Base-by-base conservation (phyloP, 2,329 filamentous ascomycete species). In the Trichoderma oligosporum region DNA sequence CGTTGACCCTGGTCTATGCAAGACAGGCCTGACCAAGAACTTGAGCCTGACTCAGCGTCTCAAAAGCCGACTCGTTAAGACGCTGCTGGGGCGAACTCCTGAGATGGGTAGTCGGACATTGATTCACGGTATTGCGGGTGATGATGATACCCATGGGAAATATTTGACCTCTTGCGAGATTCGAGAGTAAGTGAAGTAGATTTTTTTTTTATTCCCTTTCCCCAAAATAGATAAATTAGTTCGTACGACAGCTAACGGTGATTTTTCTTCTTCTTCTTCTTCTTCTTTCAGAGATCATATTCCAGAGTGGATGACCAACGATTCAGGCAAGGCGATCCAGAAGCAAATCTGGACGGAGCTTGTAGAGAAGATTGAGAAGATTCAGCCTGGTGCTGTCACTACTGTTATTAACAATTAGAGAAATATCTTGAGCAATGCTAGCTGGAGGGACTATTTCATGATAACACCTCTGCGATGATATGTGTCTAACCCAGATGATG, bases 1-100 rank as follows among this genome's bases (percentile, higher is more conserved):
- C 0, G 31, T 69, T 11, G 64, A 65, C 48, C 71, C 70, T 0
- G 70, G 70, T 0, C 55, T 72, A 4, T 68, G 66, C 61, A 65
- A 62, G 39, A 66, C 66, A 0, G 55, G 20, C 53, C 57, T 35
- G 57, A 63, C 14, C 4, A 48, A 7, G 39, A 60, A 42, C 31
- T n/a, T 9, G n/a, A 8, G 3, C 39, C 41, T 25, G 18, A 35
- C 24, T 33, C 46, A 2, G 5, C 9, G 45, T 6, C 8, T 31
- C 38, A 61, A 14, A 22, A 31, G 29, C 1, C 39, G 31, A 31
- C 7, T 46, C 2, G 14, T 11, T 2, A 48, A 58, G n/a, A 31
- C 29, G 4, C 2, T 45, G 7, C 39, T 56, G 24, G 66, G 61
- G 0, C 62, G 65, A 16, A 67, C 62, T 0, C 58, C 68, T 0